Evolutionary conservation across 2,329 filamentous ascomycete species (phyloP).

Genomic region (Helotiales sp.): DNA sequence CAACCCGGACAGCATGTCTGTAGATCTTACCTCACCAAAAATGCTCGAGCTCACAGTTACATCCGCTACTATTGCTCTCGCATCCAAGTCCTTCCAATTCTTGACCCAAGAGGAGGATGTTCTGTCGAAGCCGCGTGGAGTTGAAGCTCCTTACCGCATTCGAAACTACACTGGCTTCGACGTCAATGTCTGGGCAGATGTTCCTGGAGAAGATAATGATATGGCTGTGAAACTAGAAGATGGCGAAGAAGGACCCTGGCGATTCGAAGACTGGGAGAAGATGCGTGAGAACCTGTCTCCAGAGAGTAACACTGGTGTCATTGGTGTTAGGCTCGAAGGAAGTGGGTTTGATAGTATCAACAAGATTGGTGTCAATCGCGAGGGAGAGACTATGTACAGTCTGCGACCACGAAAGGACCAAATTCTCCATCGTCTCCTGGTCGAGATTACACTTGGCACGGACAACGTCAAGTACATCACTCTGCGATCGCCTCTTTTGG

Average conservation of each 20-base stretch:
- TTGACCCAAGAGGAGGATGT: conserved; percentile 87
- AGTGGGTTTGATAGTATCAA: conserved; percentile 92
- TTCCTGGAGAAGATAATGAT: conserved; percentile 62
- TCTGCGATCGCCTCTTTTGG: conserved; percentile 82
- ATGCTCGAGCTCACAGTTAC: conserved; percentile 90
- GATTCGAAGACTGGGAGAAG: conserved; percentile 94
- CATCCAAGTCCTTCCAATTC: conserved; percentile 90
- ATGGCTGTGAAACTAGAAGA: conserved; percentile 78
- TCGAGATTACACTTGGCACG: conserved; percentile 85
- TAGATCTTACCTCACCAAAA: conserved; percentile 87
- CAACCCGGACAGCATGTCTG: conserved; percentile 71
- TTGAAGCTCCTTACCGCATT: conserved; percentile 89
- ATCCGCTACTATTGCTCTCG: conserved; percentile 88
- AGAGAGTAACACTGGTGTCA: conserved; percentile 76
- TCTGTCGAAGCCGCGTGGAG: conserved; percentile 85
- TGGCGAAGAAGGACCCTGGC: conserved; percentile 90
- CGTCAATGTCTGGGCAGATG: conserved; percentile 78
- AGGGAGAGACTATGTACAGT: conserved; percentile 89
- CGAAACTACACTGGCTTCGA: conserved; percentile 96
- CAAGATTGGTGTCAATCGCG: conserved; percentile 87
- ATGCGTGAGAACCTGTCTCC: conserved; percentile 91
- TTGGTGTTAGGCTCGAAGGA: conserved; percentile 82
- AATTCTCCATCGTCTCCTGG: conserved; percentile 83
- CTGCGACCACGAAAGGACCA: conserved; percentile 84
- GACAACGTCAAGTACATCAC: conserved; percentile 99